Conservation (phyloP, 441 rosid genomes). For the Bruguiera hainesii region DNA sequence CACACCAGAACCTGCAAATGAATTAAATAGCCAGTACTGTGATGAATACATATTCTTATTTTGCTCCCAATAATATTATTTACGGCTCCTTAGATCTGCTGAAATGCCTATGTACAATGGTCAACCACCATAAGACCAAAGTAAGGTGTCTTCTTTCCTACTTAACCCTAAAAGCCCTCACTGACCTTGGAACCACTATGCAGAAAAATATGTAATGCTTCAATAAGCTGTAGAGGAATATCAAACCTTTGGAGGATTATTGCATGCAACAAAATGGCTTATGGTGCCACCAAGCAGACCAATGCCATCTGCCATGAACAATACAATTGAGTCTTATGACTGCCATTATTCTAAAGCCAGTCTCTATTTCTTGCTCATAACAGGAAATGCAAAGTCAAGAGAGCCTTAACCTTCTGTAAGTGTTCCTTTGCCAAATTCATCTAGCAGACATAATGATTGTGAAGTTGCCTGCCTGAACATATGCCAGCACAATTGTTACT, state of each 20-base stretch:
- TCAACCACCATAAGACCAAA: neutral
- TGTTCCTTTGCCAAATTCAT: slow-evolving; percentile 99
- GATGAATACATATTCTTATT: neutral
- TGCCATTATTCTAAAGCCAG: neutral
- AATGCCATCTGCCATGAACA: slow-evolving; percentile 61
- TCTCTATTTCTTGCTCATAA: neutral
- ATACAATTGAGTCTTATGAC: slow-evolving; percentile 18
- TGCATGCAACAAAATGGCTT: slow-evolving; percentile 55
- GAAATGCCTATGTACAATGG: neutral
- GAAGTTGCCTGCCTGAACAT: slow-evolving; percentile 87
- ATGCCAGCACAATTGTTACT: slow-evolving; percentile 19
- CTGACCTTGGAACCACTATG: too few relatives aligned
- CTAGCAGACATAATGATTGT: slow-evolving; percentile 82
- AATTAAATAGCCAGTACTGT: neutral
- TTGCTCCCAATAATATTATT: neutral
- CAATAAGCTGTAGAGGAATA: slow-evolving; percentile 16
- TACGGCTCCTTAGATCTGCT: neutral
- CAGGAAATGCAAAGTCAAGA: slow-evolving; percentile 1
- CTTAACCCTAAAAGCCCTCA: too few relatives aligned
- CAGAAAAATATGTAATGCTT: neutral
- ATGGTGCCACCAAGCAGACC: slow-evolving; percentile 97
- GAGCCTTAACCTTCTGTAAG: slow-evolving; percentile 77
- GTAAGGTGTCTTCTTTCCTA: too few relatives aligned
- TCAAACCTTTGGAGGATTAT: slow-evolving; percentile 88
- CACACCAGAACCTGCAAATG: slow-evolving; percentile 69